Evolutionary conservation across 2,329 filamentous ascomycete genomes (phyloP).

Genomic region (Calonectria pseudoreteaudii): DNA sequence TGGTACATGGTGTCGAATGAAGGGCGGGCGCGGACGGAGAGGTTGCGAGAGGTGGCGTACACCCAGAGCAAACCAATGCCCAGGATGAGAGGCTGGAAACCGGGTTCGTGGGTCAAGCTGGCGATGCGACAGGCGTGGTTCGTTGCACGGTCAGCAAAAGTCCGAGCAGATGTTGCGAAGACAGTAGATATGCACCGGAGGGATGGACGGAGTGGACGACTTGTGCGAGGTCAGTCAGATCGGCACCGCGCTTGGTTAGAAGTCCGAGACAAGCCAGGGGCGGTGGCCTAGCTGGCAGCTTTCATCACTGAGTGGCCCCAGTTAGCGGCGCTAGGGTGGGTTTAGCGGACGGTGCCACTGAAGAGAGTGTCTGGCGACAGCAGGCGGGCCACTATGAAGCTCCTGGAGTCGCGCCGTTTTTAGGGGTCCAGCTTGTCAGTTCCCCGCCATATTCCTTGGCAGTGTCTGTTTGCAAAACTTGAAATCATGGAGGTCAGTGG

Average conservation of each 20-base stretch:
- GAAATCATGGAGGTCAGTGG: neutral
- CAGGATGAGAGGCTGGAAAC: neutral
- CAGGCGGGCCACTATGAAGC: neutral
- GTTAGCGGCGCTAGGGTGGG: conserved; percentile 3
- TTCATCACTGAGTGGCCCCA: neutral
- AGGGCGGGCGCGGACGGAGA: neutral
- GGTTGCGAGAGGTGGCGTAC: neutral
- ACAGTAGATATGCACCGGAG: neutral
- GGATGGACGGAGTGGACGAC: neutral
- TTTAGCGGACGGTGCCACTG: conserved; percentile 32
- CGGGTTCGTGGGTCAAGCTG: too few species aligned
- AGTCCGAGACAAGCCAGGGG: neutral
- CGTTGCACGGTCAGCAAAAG: neutral
- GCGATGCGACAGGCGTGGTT: neutral
- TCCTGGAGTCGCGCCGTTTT: neutral
- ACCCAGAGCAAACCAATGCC: conserved; percentile 17
- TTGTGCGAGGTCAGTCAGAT: neutral
- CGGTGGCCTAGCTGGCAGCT: neutral
- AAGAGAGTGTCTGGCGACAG: conserved; percentile 29
- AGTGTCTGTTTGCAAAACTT: neutral
- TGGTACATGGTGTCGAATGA: conserved; percentile 79
- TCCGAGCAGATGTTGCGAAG: neutral
- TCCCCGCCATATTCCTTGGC: neutral
- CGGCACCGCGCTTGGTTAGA: neutral
- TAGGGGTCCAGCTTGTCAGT: neutral